A percentile compares a stretch with the other conserved stretches of the same genome.
Evolutionary conservation across 164 flowering plant genomes (phyloP).

Genomic region (Vitis rupestris): DNA sequence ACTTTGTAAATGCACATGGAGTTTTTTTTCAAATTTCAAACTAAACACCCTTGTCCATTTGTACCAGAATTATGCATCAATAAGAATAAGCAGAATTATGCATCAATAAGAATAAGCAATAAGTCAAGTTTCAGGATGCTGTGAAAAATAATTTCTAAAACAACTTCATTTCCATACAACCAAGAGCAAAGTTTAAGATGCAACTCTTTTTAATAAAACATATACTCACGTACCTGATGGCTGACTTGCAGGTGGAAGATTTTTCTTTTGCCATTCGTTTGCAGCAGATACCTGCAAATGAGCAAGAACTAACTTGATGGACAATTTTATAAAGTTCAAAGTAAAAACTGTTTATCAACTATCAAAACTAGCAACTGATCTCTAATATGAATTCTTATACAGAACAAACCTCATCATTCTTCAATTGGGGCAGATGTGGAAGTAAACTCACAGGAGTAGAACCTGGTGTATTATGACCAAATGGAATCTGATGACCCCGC

Average conservation of each 20-base stretch:
- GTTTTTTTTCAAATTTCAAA: too few relatives aligned
- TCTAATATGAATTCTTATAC: background rate
- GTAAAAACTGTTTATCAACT: background rate
- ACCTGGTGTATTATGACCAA: slow-evolving; percentile 23
- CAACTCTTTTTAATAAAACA: background rate
- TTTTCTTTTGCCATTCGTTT: slow-evolving; percentile 36
- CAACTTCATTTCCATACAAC: background rate
- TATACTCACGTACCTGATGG: slow-evolving; percentile 35
- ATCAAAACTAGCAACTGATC: slow-evolving; percentile 4
- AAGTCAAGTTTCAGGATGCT: background rate
- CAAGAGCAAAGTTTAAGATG: background rate
- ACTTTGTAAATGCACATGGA: too few relatives aligned
- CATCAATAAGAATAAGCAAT: too few relatives aligned
- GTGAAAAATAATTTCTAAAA: background rate
- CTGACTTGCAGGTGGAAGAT: slow-evolving; percentile 27
- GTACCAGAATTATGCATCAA: too few relatives aligned
- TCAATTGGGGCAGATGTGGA: slow-evolving; percentile 32
- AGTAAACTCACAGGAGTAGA: slow-evolving; percentile 17
- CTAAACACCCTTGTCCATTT: too few relatives aligned
- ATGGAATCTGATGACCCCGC: slow-evolving; percentile 28
- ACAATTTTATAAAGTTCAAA: background rate
- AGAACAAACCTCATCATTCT: slow-evolving; percentile 59
- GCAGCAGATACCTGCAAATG: slow-evolving; percentile 40
- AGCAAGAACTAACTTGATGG: background rate
- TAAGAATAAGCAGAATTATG: too few relatives aligned